Conservation (phyloP, 202 grass and related monocot species). For the Saccharum hybrid region DNA sequence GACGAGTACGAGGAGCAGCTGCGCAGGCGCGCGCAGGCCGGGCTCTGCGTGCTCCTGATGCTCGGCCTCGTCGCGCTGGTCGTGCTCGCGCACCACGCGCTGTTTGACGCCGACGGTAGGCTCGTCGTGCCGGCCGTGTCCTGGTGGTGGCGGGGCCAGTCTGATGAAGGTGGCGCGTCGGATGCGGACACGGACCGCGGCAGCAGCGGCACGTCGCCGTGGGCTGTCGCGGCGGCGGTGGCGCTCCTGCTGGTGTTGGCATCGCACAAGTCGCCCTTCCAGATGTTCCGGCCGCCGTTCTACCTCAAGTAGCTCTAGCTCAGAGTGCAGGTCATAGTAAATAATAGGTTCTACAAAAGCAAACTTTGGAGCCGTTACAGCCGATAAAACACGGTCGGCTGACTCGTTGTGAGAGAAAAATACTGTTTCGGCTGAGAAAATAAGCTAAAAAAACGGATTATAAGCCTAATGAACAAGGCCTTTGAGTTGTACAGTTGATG, state of each 20-base stretch:
- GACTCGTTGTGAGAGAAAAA: too few relatives aligned
- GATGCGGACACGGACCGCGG: neutral
- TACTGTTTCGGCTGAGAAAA: too few relatives aligned
- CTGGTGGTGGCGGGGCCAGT: neutral
- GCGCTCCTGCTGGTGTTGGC: constrained; percentile 24
- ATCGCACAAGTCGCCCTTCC: constrained; percentile 25
- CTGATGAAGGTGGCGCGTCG: neutral
- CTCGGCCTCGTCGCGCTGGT: constrained; percentile 17
- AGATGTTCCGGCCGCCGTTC: constrained; percentile 20
- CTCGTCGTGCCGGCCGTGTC: neutral
- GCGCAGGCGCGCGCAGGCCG: constrained; percentile 11
- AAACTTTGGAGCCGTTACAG: too few relatives aligned
- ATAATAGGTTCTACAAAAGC: too few relatives aligned
- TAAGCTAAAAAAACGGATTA: too few relatives aligned
- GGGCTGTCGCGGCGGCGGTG: neutral
- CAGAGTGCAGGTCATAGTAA: neutral
- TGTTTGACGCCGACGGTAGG: neutral
- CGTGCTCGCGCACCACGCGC: constrained; percentile 29
- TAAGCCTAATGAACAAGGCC: too few relatives aligned
- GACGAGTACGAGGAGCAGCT: constrained; percentile 42
- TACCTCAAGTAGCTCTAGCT: neutral
- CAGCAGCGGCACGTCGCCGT: constrained; percentile 7
- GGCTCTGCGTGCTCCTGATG: constrained; percentile 2
- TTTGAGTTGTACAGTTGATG: too few relatives aligned
- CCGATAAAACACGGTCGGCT: too few relatives aligned